Percentiles rank a stretch among this genome's conserved stretches.
Evolutionary conservation across 1,139 yeast genomes (phyloP).

Genomic region (Yamadazyma kanchanaburiensis): DNA sequence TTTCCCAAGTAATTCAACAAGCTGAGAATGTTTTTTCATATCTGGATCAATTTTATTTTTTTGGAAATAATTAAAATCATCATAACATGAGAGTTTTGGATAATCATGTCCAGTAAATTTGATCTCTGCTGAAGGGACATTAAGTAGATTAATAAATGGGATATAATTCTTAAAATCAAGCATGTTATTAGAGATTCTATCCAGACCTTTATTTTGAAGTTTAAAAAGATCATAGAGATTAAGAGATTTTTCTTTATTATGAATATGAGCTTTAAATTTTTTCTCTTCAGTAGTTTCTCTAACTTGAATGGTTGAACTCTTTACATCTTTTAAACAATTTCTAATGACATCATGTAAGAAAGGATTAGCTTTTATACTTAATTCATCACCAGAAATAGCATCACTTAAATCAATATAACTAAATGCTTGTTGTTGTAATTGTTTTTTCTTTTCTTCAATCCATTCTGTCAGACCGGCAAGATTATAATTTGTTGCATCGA

Average conservation of each 20-base stretch:
- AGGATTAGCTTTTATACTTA: slow-evolving; percentile 67
- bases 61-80: slow-evolving; percentile 58
- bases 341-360: slow-evolving; percentile 46
- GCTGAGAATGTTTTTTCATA: slow-evolving; percentile 53
- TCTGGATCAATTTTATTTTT: slow-evolving; percentile 46
- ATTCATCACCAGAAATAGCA: slow-evolving; percentile 59
- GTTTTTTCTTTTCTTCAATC: slow-evolving; percentile 56
- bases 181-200: slow-evolving; percentile 34
- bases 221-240: slow-evolving; percentile 27
- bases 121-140: slow-evolving; percentile 67
- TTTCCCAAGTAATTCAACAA: slow-evolving; percentile 57
- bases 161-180: slow-evolving; percentile 61
- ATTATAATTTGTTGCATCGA: slow-evolving; percentile 83
- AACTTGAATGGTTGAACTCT: slow-evolving; percentile 10
- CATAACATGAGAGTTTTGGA: slow-evolving; percentile 66
- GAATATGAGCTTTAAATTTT: no score
- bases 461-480: slow-evolving; percentile 83
- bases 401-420: slow-evolving; percentile 77
- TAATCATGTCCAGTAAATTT: slow-evolving; percentile 44
- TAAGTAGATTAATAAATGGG: slow-evolving; percentile 62
- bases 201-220: slow-evolving; percentile 22
- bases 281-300: slow-evolving; percentile 5
- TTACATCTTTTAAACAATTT: slow-evolving; percentile 37
- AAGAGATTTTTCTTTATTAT: slow-evolving; percentile 7
- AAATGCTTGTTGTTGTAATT: slow-evolving; percentile 58